Evolutionary conservation across 345 rosid species (phyloP), one percentile per base, ranked within the genome.

Genomic region (Citrus sp.): DNA sequence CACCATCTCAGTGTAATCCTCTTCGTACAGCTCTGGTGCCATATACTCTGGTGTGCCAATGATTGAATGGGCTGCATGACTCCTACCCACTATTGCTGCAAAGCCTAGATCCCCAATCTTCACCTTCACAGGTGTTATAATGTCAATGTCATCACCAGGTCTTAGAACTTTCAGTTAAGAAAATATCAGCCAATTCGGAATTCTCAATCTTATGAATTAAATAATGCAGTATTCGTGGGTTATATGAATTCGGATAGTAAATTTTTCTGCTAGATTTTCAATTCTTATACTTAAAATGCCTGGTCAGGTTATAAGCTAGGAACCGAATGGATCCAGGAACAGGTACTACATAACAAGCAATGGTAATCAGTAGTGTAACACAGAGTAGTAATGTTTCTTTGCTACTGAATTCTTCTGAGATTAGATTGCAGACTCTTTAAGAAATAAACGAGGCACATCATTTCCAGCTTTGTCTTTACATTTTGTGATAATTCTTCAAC

Each of bases 61-160:
- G 76, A 88, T 74, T 24, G 94, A 87, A 82, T 91, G 94, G 2
- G 92, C 92, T 42, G 74, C 84, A 55, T 89, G 92, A 80, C 88
- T 91, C 83, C 78, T 86, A 49, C 91, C 94, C 64, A 88, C 90
- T 63, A 88, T 82, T 68, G 94, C 87, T 51, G 94, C 91, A 73
- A 91, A 77, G 40, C 94, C 94, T n/a, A 89, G 78, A 82, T 91
- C 92, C n/a, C 94, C 94, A 61, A 91, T 91, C 84, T 89, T 91
- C 74, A 89, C 86, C 92, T 91, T 73, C 32, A 68, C 30, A 49
- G 18, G 76, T n/a, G 12, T 35, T 70, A 54, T 5, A 18, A 54
- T 18, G 22, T 76, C 30, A 69, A 75, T 13, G 14, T 1, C 71
- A 64, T 78, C 42, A 16, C 27, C 42, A 30, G 64, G 12, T 4